Percentiles rank a stretch among this genome's conserved stretches.
Evolutionary conservation across 805 yeast genomes (phyloP).

Genomic region (Schizosaccharomyces osmophilus): DNA sequence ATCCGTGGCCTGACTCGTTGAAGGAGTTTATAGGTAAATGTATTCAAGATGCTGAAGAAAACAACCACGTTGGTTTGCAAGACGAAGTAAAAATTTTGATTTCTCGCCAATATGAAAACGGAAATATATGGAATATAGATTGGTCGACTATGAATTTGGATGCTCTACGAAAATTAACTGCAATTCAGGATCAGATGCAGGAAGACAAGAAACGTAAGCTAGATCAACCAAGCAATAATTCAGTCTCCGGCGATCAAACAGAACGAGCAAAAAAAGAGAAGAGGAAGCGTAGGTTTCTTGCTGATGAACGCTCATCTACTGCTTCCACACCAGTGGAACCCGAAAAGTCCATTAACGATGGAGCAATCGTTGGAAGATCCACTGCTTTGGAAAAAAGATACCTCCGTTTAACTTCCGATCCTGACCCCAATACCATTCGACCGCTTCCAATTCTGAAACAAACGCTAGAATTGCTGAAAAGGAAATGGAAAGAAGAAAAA

Average conservation of each 20-base stretch:
- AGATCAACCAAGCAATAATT: not conserved
- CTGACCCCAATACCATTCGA: conserved; percentile 62
- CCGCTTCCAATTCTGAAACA: conserved; percentile 39
- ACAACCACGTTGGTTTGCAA: not conserved
- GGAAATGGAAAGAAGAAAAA: conserved; percentile 27
- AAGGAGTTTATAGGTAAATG: conserved; percentile 26
- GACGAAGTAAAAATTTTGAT: conserved; percentile 20
- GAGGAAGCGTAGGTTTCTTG: not conserved
- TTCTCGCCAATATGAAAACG: conserved; percentile 22
- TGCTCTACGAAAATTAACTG: not conserved
- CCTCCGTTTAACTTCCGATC: conserved; percentile 69
- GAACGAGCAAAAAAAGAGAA: not conserved
- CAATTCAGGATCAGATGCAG: conserved; percentile 16
- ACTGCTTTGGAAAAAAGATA: conserved; percentile 50
- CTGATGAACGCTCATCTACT: not conserved
- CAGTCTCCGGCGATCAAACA: not conserved
- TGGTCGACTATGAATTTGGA: conserved; percentile 18
- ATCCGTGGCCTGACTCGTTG: conserved; percentile 30
- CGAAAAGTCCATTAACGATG: not conserved
- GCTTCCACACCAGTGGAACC: not conserved
- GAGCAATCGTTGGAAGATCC: conserved; percentile 33
- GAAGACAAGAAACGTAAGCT: conserved; percentile 8
- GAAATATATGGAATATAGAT: conserved; percentile 24
- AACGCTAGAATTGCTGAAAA: conserved; percentile 29
- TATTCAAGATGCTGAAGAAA: conserved; percentile 17